Evolutionary conservation across 768 basidiomycete species (phyloP), one percentile per base, ranked within the genome.

Genomic region (Boletus huronensis): DNA sequence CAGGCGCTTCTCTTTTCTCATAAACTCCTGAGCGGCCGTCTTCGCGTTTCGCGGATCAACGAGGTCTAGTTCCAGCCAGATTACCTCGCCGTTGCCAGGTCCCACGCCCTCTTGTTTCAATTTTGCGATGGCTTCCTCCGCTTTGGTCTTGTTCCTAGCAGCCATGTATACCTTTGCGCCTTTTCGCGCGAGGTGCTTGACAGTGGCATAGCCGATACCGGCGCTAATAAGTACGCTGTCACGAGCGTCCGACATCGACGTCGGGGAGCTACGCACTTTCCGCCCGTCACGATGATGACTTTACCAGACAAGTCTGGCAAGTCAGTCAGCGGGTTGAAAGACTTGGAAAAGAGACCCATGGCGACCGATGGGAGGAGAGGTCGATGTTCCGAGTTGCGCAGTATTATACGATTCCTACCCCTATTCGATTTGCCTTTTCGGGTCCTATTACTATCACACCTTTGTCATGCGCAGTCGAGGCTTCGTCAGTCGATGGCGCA

Each of bases 111-210:
- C 79, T 3, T 54, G 55, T 35, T 76, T 65, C 36, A 87, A 67
- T 29, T 70, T 63, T 25, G 68, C 70, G n/a, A 84, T 78, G 2
- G 82, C 82, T 7, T 63, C 76, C 21, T 65, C 71, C 8, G 79
- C 83, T 44, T 70, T 74, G 16, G 60, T 59, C 57, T 79, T 77
- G 57, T 72, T 75, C 17, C 83, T 75, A 7, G 81, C 78, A 0
- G 76, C 80, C 57, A 86, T 74, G 58, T 84, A 84, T 6, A 85
- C 80, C 59, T 80, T 84, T 5, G 83, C 82, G 16, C 83, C 82
- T 8, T 69, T 72, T 7, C 74, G 71, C 0, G 77, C 81, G 19
- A 87, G 77, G 57, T 78, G 75, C 48, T 75, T 72, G 19, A 82
- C 75, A 0, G 79, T 83, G 0, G 73, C 73, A 57, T 75, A 78